These are phyloP conservation scores for Nemania serpens DNA, from an alignment of 2,329 filamentous ascomycete species.

Conservation along the genomic window DNA sequence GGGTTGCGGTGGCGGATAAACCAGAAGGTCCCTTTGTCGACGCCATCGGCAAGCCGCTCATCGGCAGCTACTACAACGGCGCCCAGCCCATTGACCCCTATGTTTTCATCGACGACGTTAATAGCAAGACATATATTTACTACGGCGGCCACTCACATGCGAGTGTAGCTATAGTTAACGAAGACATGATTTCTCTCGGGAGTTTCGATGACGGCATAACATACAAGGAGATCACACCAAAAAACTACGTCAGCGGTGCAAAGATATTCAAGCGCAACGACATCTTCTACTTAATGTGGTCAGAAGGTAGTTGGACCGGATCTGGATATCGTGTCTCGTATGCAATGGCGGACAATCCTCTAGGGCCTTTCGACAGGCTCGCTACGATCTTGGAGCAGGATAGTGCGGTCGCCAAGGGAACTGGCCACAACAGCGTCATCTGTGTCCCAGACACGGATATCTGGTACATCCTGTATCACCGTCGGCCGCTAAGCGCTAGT, in stretches of 20 bases:
- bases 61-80: slow-evolving; percentile 49
- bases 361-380: slow-evolving; percentile 47
- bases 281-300: slow-evolving; percentile 51
- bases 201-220: slow-evolving; percentile 46
- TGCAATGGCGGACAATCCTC: slow-evolving; percentile 46
- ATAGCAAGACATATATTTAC: slow-evolving; percentile 48
- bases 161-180: slow-evolving; percentile 47
- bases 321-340: slow-evolving; percentile 50
- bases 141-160: slow-evolving; percentile 49
- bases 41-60: slow-evolving; percentile 47
- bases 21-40: slow-evolving; percentile 49
- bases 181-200: slow-evolving; percentile 49
- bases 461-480: slow-evolving; percentile 53
- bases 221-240: slow-evolving; percentile 52
- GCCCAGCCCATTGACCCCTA: slow-evolving; percentile 53
- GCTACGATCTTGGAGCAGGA: slow-evolving; percentile 46
- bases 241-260: slow-evolving; percentile 49
- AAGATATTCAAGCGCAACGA: slow-evolving; percentile 49
- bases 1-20: slow-evolving; percentile 45
- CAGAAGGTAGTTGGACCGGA: slow-evolving; percentile 50
- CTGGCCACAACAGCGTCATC: slow-evolving; percentile 49
- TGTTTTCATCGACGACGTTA: slow-evolving; percentile 47
- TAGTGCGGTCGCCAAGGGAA: slow-evolving; percentile 41
- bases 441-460: slow-evolving; percentile 44
- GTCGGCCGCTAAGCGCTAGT: slow-evolving; percentile 48